Percentiles rank a stretch among this genome's conserved stretches.
Conservation (phyloP, 768 basidiomycete species). For the Phanerochaete carnosa region DNA sequence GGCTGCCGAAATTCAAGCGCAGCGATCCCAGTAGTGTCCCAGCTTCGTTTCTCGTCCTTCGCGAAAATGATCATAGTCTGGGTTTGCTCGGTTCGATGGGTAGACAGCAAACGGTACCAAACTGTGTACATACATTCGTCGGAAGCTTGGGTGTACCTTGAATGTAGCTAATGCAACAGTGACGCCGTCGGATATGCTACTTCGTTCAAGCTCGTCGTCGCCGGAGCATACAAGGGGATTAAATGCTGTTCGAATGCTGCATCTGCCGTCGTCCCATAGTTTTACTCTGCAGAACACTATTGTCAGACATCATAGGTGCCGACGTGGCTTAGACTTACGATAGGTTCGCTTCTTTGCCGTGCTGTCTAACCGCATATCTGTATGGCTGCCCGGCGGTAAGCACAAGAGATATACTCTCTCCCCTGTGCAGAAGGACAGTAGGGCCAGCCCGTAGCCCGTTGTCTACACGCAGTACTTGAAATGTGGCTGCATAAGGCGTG, state of each 20-base stretch:
- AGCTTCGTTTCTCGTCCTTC: background rate
- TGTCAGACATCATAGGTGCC: background rate
- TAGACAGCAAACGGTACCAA: no score
- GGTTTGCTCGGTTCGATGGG: no score
- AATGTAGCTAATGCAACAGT: slow-evolving; percentile 2
- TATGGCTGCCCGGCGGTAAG: slow-evolving; percentile 47
- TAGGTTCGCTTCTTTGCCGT: slow-evolving; percentile 36
- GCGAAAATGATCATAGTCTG: background rate
- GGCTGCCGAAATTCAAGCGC: slow-evolving; percentile 17
- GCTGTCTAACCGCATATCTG: slow-evolving; percentile 42
- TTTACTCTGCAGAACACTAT: slow-evolving; percentile 31
- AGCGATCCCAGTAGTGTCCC: background rate
- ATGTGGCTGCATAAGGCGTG: slow-evolving; percentile 34
- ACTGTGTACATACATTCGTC: slow-evolving; percentile 8
- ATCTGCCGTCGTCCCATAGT: slow-evolving; percentile 42
- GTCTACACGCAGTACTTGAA: slow-evolving; percentile 36
- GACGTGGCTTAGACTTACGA: slow-evolving; percentile 35
- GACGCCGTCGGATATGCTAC: slow-evolving; percentile 15
- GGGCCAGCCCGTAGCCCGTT: slow-evolving; percentile 28
- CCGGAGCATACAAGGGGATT: background rate
- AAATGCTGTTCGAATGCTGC: slow-evolving; percentile 28
- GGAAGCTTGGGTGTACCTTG: background rate
- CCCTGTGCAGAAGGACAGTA: slow-evolving; percentile 35
- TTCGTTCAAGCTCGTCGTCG: background rate
- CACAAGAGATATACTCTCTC: slow-evolving; percentile 44